phyloP scores from a whole-genome alignment of 1,284 basidiomycete genomes.

The Tylopilus sp. region DNA sequence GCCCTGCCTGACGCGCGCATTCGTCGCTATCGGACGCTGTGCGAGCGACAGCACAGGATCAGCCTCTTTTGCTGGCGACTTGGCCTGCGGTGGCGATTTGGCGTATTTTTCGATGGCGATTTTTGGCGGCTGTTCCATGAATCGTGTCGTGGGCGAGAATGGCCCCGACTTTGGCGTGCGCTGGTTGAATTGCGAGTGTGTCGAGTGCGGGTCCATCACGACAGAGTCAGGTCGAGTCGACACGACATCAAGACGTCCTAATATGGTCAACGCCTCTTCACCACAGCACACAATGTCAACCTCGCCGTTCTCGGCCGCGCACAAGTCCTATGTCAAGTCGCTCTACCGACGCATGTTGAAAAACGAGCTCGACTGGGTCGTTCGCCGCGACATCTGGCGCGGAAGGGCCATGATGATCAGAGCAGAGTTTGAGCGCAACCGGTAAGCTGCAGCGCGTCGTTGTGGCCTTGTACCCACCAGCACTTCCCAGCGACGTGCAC shows the following conservation, averaged over 20 bases:
- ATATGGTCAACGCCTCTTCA: conserved; percentile 11
- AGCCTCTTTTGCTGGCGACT: conserved; percentile 33
- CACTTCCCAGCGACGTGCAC: conserved; percentile 66
- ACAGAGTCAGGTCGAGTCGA: conserved; percentile 1
- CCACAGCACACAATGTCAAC: conserved; percentile 39
- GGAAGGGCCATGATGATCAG: conserved; percentile 80
- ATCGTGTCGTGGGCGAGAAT: conserved; percentile 41
- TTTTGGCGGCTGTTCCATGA: conserved; percentile 47
- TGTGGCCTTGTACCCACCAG: background rate
- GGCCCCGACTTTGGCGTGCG: conserved; percentile 67
- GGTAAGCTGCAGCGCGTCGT: conserved; percentile 50
- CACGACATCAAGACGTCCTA: conserved; percentile 4
- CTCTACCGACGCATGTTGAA: conserved; percentile 86
- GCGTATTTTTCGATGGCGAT: conserved; percentile 44
- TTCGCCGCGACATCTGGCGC: conserved; percentile 84
- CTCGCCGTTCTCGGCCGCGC: conserved; percentile 72
- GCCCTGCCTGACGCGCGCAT: conserved; percentile 73
- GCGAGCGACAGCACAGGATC: conserved; percentile 36
- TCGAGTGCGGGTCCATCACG: conserved; percentile 74
- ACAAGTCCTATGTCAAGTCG: conserved; percentile 86
- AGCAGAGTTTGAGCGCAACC: conserved; percentile 89
- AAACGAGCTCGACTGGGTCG: conserved; percentile 87
- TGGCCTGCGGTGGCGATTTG: conserved; percentile 38
- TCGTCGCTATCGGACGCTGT: conserved; percentile 67
- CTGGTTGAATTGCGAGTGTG: conserved; percentile 68